Percentiles rank a stretch among this genome's conserved stretches.
These are phyloP conservation scores for Clarireedia homoeocarpa DNA, from an alignment of 2,329 filamentous ascomycete species.

Conservation along the genomic window DNA sequence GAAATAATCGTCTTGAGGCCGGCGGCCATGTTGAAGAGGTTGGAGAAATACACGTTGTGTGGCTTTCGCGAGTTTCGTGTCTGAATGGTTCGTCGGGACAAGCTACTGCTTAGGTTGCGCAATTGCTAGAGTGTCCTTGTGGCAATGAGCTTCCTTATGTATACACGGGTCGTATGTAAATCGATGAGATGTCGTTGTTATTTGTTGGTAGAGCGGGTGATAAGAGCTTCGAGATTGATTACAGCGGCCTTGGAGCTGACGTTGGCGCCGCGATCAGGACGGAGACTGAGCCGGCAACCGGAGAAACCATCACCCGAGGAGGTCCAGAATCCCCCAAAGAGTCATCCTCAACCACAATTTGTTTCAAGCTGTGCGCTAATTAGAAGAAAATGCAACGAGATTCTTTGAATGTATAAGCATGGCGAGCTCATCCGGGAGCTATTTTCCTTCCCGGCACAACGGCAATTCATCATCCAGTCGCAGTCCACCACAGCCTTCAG, in stretches of 20 bases:
- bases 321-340: conserved; percentile 2
- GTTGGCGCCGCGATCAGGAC: background rate
- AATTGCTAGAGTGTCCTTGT: background rate
- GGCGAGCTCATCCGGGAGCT: conserved; percentile 26
- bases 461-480: conserved; percentile 21
- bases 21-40: conserved; percentile 49
- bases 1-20: conserved; percentile 99
- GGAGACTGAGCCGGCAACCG: background rate
- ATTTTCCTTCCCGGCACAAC: conserved; percentile 16
- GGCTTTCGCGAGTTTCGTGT: background rate
- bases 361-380: background rate
- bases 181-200: background rate
- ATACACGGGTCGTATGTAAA: too few relatives aligned
- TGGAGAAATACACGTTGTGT: background rate
- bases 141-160: background rate
- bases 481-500: conserved; percentile 18
- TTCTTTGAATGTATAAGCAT: conserved; percentile 23
- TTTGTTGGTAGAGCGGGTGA: background rate
- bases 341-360: background rate
- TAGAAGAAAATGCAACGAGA: conserved; percentile 9
- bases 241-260: background rate
- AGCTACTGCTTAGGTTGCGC: background rate
- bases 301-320: background rate
- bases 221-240: background rate
- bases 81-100: too few relatives aligned